A percentile compares a stretch with the other conserved stretches of the same genome.
Evolutionary conservation across 164 flowering plant species (phyloP).

Genomic region (Aristolochia contorta): DNA sequence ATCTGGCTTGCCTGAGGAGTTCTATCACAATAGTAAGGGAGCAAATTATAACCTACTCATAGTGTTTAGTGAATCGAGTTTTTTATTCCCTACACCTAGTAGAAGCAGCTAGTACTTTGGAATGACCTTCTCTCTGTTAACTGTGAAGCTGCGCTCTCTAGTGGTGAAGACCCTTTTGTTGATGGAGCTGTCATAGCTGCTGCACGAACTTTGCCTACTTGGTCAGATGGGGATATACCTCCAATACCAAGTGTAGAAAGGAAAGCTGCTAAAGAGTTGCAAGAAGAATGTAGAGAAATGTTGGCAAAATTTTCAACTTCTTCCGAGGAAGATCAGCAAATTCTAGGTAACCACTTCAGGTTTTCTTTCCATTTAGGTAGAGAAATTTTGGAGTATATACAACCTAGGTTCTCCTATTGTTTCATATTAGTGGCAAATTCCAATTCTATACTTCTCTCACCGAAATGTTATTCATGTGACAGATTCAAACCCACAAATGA

Average conservation of each 20-base stretch:
- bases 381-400: too few relatives aligned
- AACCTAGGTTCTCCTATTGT: not conserved
- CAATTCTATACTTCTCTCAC: not conserved
- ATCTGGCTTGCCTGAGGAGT: constrained; percentile 78
- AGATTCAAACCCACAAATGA: constrained; percentile 62
- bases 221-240: constrained; percentile 92
- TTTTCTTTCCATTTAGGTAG: too few relatives aligned
- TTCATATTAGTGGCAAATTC: too few relatives aligned
- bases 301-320: constrained; percentile 75
- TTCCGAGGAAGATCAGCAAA: constrained; percentile 61
- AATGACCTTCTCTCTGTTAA: not conserved
- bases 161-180: constrained; percentile 49
- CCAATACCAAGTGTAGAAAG: constrained; percentile 68
- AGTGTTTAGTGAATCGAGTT: not conserved
- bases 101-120: not conserved
- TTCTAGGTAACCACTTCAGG: constrained; percentile 43
- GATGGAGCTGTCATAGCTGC: constrained; percentile 97
- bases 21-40: constrained; percentile 68
- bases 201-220: constrained; percentile 83
- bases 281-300: constrained; percentile 76
- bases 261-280: constrained; percentile 67
- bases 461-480: constrained; percentile 9
- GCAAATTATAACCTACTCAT: constrained; percentile 1
- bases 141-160: constrained; percentile 45
- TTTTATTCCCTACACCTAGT: not conserved